These are phyloP conservation scores for Dioszegia hungarica DNA, from an alignment of 768 basidiomycete genomes.

Conservation along the genomic window DNA sequence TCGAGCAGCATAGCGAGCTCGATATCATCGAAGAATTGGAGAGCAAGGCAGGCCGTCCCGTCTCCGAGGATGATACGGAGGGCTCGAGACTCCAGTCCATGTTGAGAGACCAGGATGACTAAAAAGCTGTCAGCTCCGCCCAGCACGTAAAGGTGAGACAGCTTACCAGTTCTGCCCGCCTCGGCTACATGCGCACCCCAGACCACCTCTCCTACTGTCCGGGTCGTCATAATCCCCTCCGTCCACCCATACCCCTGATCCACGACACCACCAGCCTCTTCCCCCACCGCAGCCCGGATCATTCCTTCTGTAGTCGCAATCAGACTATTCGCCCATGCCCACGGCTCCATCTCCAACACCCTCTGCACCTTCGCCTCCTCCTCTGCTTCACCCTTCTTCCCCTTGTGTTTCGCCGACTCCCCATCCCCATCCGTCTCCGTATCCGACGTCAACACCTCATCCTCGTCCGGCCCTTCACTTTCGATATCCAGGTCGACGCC, in stretches of 20 bases:
- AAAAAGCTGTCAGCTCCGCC: not conserved
- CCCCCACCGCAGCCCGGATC: not conserved
- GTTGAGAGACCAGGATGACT: not conserved
- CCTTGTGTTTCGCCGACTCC: constrained; percentile 5
- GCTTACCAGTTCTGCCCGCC: not conserved
- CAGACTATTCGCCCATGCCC: constrained; percentile 28
- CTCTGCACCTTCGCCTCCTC: constrained; percentile 10
- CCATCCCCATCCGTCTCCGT: constrained; percentile 6
- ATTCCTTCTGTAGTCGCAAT: not conserved
- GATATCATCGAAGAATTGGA: constrained; percentile 33
- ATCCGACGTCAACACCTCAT: not conserved
- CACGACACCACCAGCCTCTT: not conserved
- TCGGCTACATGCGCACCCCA: not conserved
- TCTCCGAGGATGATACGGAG: not conserved
- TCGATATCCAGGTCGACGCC: not conserved
- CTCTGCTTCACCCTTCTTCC: not conserved
- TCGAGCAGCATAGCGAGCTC: constrained; percentile 27
- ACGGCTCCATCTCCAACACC: constrained; percentile 19
- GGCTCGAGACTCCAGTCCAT: not conserved
- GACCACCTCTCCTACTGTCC: not conserved
- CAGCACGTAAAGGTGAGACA: not conserved
- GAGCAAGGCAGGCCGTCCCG: constrained; percentile 9
- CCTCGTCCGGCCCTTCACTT: too few relatives aligned
- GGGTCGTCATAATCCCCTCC: not conserved
- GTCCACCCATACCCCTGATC: too few relatives aligned